These are phyloP conservation scores for Colletotrichum destructivum DNA, from an alignment of 2,329 filamentous ascomycete genomes.

Conservation along the genomic window DNA sequence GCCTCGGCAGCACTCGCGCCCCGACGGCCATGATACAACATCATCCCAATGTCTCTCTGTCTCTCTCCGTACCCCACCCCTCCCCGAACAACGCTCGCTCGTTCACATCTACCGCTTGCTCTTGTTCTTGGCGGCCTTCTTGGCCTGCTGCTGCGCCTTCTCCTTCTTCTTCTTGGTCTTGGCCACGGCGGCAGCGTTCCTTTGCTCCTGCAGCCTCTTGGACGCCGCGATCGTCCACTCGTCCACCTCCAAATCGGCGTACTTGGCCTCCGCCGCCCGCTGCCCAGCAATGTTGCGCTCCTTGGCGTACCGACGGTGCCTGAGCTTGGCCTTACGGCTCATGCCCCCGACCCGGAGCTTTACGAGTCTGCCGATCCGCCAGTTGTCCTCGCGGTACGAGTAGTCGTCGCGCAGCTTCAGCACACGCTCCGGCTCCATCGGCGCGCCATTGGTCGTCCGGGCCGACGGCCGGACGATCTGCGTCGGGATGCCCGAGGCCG, in stretches of 20 bases:
- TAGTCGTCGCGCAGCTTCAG: conserved; percentile 68
- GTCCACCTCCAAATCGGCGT: conserved; percentile 45
- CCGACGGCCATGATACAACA: conserved; percentile 11
- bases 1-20: conserved; percentile 11
- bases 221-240: conserved; percentile 47
- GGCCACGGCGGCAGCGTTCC: conserved; percentile 46
- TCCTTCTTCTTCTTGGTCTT: conserved; percentile 53
- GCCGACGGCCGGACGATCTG: conserved; percentile 57
- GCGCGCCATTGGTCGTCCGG: conserved; percentile 49
- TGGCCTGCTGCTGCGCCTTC: conserved; percentile 54
- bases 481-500: conserved; percentile 66
- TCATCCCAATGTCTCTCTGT: background rate
- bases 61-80: background rate
- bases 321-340: conserved; percentile 65
- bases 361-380: conserved; percentile 69
- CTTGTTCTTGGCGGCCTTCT: conserved; percentile 51
- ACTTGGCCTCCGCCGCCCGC: conserved; percentile 55
- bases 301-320: conserved; percentile 59
- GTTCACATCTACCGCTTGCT: conserved; percentile 38
- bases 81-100: too few species aligned
- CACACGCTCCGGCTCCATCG: conserved; percentile 60
- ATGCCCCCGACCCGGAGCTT: conserved; percentile 55
- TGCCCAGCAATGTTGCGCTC: conserved; percentile 59
- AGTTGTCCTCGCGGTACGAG: conserved; percentile 73
- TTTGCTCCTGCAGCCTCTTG: conserved; percentile 48